A percentile compares a stretch with the other conserved stretches of the same genome.
These are phyloP conservation scores for Vaccinium darrowii DNA, from an alignment of 148 eudicot genomes.

Conservation along the genomic window DNA sequence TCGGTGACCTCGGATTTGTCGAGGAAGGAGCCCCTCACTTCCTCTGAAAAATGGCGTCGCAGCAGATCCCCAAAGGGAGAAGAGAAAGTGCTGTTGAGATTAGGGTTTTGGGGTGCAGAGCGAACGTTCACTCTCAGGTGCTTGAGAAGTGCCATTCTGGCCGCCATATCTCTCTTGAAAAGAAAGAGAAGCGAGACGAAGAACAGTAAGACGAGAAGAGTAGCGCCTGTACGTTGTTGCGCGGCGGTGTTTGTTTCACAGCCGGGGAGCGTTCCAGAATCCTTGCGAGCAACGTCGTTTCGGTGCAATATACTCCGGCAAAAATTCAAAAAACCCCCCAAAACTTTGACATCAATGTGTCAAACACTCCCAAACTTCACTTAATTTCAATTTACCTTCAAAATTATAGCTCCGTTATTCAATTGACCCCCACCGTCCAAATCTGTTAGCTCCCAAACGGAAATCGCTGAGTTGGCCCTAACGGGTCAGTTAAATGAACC, in stretches of 20 bases:
- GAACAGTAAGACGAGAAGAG: neutral
- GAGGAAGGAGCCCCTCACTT: conserved; percentile 78
- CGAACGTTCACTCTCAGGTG: conserved; percentile 52
- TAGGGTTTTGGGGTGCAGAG: conserved; percentile 41
- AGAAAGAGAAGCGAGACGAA: neutral
- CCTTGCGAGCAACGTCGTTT: neutral
- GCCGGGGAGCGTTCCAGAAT: neutral
- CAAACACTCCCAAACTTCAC: no score
- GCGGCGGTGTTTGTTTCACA: neutral
- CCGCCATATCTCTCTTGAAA: conserved; percentile 39
- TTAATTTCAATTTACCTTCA: no score
- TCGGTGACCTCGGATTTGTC: conserved; percentile 92
- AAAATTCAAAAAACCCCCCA: no score
- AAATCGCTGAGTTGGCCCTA: no score
- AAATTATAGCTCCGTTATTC: no score
- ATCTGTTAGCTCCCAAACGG: no score
- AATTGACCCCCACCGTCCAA: no score
- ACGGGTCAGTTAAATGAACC: no score
- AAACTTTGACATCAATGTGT: no score
- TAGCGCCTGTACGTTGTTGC: neutral
- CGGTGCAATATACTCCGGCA: neutral
- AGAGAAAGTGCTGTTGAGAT: conserved; percentile 14
- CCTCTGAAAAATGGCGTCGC: conserved; percentile 63
- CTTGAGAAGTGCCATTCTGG: conserved; percentile 56
- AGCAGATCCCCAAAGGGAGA: conserved; percentile 33